Evolutionary conservation across 2,329 filamentous ascomycete species (phyloP).

Genomic region (Calonectria naviculata): DNA sequence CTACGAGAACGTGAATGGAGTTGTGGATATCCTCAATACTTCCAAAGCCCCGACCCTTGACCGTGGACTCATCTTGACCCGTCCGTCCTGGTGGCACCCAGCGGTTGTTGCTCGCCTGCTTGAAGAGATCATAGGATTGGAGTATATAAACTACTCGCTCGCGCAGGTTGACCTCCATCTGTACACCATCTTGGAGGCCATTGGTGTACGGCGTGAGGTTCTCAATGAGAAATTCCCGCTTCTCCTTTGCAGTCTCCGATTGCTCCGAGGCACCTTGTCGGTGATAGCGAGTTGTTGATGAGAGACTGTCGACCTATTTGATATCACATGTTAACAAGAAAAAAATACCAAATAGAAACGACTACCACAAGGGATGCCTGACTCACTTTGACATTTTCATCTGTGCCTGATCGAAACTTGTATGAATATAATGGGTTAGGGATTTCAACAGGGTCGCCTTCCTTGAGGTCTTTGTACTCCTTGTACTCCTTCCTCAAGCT

Average conservation of each 20-base stretch:
- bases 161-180: slow-evolving; percentile 1
- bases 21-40: slow-evolving; percentile 26
- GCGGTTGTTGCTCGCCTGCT: slow-evolving; percentile 3
- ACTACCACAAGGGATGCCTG: no score
- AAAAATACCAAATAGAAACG: background rate
- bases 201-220: background rate
- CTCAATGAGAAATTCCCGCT: background rate
- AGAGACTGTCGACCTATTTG: background rate
- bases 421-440: slow-evolving; percentile 15
- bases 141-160: slow-evolving; percentile 16
- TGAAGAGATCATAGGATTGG: slow-evolving; percentile 7
- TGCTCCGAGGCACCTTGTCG: no score
- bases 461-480: background rate
- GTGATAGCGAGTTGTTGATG: slow-evolving; percentile 12
- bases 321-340: background rate
- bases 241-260: background rate
- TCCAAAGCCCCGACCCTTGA: slow-evolving; percentile 15
- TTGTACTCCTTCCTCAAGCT: background rate
- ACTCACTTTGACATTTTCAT: slow-evolving; percentile 5
- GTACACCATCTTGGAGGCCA: background rate
- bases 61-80: background rate
- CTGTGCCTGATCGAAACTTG: background rate
- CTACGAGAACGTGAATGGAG: background rate
- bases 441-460: background rate
- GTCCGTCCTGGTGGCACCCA: background rate